Percentiles rank a stretch among this genome's conserved stretches.
These are phyloP conservation scores for Populus tomentosa DNA, from an alignment of 441 rosid species.

Conservation along the genomic window DNA sequence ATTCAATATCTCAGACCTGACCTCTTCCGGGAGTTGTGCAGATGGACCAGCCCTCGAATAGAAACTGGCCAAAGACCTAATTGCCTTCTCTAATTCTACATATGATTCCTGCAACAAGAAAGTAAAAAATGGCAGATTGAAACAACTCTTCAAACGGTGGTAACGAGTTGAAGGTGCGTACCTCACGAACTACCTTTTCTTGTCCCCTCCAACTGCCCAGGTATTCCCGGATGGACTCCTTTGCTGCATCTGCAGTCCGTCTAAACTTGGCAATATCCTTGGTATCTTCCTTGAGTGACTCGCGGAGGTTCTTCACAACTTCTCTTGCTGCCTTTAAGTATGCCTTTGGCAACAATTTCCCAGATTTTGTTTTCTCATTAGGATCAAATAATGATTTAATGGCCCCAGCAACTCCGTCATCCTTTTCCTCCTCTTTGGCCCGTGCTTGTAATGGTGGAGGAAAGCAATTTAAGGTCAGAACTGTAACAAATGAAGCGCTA, in stretches of 20 bases:
- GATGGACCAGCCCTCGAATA: slow-evolving; percentile 71
- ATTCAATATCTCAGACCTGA: slow-evolving; percentile 54
- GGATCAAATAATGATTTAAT: slow-evolving; percentile 77
- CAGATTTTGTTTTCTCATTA: slow-evolving; percentile 61
- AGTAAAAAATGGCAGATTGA: background rate
- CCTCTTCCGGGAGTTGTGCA: slow-evolving; percentile 59
- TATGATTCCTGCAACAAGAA: slow-evolving; percentile 59
- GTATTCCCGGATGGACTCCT: slow-evolving; percentile 78
- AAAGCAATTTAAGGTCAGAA: slow-evolving; percentile 26
- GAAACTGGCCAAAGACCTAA: background rate
- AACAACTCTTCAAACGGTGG: background rate
- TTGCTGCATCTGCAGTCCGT: slow-evolving; percentile 80
- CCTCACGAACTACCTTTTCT: slow-evolving; percentile 48
- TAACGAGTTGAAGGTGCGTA: slow-evolving; percentile 11
- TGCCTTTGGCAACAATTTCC: slow-evolving; percentile 77
- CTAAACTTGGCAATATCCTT: slow-evolving; percentile 65
- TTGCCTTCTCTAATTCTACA: background rate
- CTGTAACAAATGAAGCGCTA: slow-evolving; percentile 31
- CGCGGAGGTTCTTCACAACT: slow-evolving; percentile 68
- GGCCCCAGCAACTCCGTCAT: slow-evolving; percentile 49
- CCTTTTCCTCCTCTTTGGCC: slow-evolving; percentile 44
- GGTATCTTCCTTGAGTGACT: slow-evolving; percentile 74
- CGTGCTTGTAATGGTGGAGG: slow-evolving; percentile 29
- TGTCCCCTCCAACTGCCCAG: slow-evolving; percentile 79
- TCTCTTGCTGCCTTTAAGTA: slow-evolving; percentile 85